phyloP scores from a whole-genome alignment of 73 alveolate species.

The Symbiodinium natans region DNA sequence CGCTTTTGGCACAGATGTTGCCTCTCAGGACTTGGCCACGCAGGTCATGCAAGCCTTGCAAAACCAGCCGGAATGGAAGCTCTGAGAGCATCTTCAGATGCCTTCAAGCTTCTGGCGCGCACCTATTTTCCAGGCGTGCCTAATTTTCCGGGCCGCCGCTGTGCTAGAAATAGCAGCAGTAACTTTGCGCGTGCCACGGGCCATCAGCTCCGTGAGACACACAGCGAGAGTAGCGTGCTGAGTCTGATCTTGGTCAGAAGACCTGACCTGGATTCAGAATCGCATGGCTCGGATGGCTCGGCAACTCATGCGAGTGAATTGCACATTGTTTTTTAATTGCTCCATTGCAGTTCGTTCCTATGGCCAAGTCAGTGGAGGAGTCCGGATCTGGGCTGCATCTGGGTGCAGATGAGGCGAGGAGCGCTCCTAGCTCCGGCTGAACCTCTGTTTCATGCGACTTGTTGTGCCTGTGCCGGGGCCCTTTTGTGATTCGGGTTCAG shows the following conservation, averaged over 20 bases:
- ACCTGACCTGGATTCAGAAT: not conserved
- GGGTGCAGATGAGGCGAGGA: not conserved
- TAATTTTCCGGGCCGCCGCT: too few species aligned
- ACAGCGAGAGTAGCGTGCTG: not conserved
- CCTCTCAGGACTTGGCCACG: constrained; percentile 57
- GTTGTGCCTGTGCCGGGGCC: too few species aligned
- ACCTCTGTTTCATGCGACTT: not conserved
- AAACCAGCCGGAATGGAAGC: constrained; percentile 80
- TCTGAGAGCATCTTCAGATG: not conserved
- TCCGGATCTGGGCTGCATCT: too few species aligned
- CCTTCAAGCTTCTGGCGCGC: not conserved
- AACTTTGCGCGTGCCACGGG: not conserved
- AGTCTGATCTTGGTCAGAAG: not conserved
- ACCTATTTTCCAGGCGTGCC: too few species aligned
- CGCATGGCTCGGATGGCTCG: not conserved
- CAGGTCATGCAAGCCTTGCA: constrained; percentile 89
- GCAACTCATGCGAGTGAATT: too few species aligned
- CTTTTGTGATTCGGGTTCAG: too few species aligned
- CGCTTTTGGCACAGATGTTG: not conserved
- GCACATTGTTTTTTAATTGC: too few species aligned
- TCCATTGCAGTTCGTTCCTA: too few species aligned
- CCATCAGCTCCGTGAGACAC: not conserved
- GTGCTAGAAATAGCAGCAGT: not conserved
- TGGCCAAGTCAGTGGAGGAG: too few species aligned
- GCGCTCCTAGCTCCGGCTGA: not conserved